Percentiles rank a stretch among this genome's conserved stretches.
These are phyloP conservation scores for Metschnikowia lochheadii DNA, from an alignment of 805 yeast genomes.

Conservation along the genomic window DNA sequence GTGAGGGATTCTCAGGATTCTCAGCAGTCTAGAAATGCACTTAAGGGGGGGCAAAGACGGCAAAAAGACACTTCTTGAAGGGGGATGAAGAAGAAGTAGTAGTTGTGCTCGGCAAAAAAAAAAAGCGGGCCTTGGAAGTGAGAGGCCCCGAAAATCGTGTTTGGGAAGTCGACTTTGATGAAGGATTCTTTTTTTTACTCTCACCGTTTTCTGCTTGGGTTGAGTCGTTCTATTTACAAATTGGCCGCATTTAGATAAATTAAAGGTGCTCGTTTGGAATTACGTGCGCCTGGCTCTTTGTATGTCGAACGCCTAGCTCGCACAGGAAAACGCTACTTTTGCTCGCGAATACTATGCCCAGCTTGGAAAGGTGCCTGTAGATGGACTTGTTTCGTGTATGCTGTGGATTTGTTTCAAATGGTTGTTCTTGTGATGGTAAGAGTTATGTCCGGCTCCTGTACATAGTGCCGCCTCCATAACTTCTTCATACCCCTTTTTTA, in stretches of 20 bases:
- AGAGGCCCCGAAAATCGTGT: background rate
- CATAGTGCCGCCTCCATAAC: too few species aligned
- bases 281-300: conserved; percentile 1
- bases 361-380: background rate
- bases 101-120: background rate
- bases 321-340: background rate
- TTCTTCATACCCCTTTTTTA: too few species aligned
- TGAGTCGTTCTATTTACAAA: conserved; percentile 4
- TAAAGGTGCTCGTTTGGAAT: background rate
- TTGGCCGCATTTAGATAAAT: conserved; percentile 2
- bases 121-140: background rate
- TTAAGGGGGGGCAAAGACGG: too few species aligned
- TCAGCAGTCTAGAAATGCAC: too few species aligned
- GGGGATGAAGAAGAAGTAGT: background rate
- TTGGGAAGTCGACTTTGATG: background rate
- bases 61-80: background rate
- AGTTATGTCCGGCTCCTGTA: too few species aligned
- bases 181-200: background rate
- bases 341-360: background rate
- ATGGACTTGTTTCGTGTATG: background rate
- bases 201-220: conserved; percentile 1
- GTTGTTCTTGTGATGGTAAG: too few species aligned
- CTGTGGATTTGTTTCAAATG: background rate
- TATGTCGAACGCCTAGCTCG: background rate
- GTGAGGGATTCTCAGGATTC: background rate